phyloP scores from a whole-genome alignment of 2,329 filamentous ascomycete species.

The Penicillium sp. region DNA sequence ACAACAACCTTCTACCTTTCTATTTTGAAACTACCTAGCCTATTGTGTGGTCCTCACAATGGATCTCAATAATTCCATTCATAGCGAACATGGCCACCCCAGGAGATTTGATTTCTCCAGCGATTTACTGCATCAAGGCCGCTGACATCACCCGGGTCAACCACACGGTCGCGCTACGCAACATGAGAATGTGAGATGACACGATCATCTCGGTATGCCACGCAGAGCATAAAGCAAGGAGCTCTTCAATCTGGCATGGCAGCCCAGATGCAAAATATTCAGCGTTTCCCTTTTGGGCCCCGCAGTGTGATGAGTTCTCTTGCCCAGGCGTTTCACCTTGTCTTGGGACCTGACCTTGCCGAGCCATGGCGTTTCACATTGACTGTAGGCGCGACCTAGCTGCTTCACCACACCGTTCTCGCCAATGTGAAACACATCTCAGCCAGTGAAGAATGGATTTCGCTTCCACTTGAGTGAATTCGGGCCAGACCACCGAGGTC shows the following conservation, averaged over 20 bases:
- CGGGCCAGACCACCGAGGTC: background rate
- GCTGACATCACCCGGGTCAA: background rate
- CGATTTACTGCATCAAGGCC: background rate
- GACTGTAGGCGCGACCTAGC: background rate
- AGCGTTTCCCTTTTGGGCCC: background rate
- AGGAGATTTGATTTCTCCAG: no score
- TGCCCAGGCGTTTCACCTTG: background rate
- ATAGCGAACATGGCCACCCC: no score
- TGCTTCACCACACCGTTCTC: background rate
- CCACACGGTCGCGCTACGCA: background rate
- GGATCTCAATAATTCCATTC: no score
- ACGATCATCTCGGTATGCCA: background rate
- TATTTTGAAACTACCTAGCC: no score
- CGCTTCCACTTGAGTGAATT: background rate
- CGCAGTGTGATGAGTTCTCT: background rate
- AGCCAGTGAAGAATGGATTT: slow-evolving; percentile 13
- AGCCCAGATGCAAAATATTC: background rate
- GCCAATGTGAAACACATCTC: background rate
- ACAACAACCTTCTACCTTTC: no score
- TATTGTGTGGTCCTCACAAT: no score
- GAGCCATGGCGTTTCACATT: background rate
- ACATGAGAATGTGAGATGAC: background rate
- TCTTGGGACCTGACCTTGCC: background rate
- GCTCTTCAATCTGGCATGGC: background rate
- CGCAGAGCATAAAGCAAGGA: background rate